Conservation (phyloP, 495 filamentous ascomycete genomes). For the Pyrenula massariospora region DNA sequence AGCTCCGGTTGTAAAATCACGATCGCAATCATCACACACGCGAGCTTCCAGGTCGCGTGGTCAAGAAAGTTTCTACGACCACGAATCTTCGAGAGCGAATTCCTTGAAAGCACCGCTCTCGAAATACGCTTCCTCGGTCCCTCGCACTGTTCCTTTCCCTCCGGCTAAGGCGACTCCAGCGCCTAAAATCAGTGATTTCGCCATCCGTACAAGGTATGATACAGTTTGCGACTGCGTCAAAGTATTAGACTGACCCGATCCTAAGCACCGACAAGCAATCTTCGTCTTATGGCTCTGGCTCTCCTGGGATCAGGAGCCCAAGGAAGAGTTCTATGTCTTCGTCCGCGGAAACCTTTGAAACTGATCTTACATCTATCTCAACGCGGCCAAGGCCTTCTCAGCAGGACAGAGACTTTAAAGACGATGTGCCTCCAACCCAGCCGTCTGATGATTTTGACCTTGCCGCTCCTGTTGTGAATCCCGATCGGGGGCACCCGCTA, state of each 20-base stretch:
- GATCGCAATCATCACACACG: neutral
- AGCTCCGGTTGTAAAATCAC: neutral
- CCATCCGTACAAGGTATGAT: neutral
- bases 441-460: neutral
- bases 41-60: neutral
- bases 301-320: neutral
- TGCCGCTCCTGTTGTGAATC: neutral
- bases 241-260: no score
- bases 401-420: neutral
- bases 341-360: neutral
- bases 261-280: neutral
- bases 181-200: neutral
- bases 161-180: neutral
- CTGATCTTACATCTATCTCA: neutral
- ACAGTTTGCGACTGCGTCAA: no score
- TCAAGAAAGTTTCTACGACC: neutral
- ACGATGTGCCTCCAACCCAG: neutral
- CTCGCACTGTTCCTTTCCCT: neutral
- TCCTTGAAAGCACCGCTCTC: neutral
- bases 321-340: neutral
- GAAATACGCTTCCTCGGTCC: neutral
- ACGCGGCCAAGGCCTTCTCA: neutral
- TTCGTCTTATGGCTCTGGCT: neutral
- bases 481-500: slow-evolving; percentile 20
- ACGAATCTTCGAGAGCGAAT: neutral